Evolutionary conservation across 23 red algal genomes (phyloP), one percentile per base, ranked within the genome.

Genomic region (Pyropia haitanensis): DNA sequence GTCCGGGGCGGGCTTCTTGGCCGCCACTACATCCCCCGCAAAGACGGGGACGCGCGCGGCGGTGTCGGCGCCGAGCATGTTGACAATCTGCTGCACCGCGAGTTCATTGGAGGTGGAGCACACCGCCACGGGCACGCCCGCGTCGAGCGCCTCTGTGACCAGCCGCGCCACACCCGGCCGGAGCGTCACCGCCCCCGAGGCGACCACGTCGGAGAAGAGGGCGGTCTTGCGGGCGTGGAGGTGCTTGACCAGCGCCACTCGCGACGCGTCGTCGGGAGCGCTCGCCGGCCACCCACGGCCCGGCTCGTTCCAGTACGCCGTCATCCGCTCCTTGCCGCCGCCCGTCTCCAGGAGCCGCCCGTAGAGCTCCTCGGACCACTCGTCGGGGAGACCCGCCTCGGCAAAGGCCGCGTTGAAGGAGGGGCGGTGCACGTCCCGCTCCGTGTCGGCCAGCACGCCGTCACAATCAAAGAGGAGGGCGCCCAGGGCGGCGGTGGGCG

Each of bases 321-420:
- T 88, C 83, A 97, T 89, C 15, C 93, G 83, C 59, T 97, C 93
- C 63, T 97, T 97, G 49, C 93, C 93, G n/a, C 93, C 93, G n/a
- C 93, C 93, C 24, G 81, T 85, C 71, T 97, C 81, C 70, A 97
- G 63, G 19, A 97, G 70, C 73, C 75, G 71, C 3, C 93, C 93
- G 73, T 97, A 97, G 30, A 88, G 53, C 39, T 71, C 70, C 39
- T 88, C 93, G 58, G 69, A 62, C 93, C 93, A 97, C 25, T 49
- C 67, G 19, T 56, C 65, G 18, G 90, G 57, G 26, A 97, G 31
- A 2, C 66, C 29, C 23, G 68, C 68, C 39, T 87, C 80, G 10
- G 73, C 68, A 61, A 97, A 97, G 6, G 85, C 93, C 7, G 59
- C 31, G 63, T 97, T 97, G 61, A 97, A 97, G 18, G 93, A 78